Evolutionary conservation across 352 stramenopile genomes (phyloP), one percentile per base, ranked within the genome.

Genomic region (Globisporangium takayamanum): DNA sequence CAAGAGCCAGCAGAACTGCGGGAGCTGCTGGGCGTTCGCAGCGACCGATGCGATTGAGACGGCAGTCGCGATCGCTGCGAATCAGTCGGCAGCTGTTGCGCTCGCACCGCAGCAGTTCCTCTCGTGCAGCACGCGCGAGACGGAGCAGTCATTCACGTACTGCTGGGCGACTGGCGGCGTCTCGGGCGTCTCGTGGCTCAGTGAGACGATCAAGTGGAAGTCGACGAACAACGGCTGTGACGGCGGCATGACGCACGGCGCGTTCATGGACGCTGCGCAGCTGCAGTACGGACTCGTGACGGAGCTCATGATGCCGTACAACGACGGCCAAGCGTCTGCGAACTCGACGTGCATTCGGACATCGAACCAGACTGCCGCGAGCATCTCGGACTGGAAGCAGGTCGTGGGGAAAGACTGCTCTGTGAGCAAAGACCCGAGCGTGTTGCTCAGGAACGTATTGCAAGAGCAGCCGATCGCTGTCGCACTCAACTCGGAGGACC

Each of bases 1-100:
- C n/a, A 92, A 92, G 67, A 90, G 82, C 54, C 82, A 92, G 61
- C 68, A 87, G 42, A 88, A 86, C 52, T 92, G 82, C 55, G 82
- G 82, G n/a, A 88, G 76, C 59, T 92, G 82, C 62, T 92, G 82
- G 82, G 78, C 82, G 2, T 92, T 92, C 37, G 82, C 80, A 15
- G 82, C 82, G 1, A 73, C 80, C 1, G 82, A 92, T 63, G 74
- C 81, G 25, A 92, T 92, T 37, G 82, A 92, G 58, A 89, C 82
- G 18, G 82, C 82, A 0, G 82, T 92, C 0, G 72, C 74, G 25
- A 84, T 90, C 53, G 73, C 78, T 0, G 76, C 80, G 16, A 84
- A 88, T 41, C 69, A 84, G 53, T 68, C 64, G 0, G 67, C 76
- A 1, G 76, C 76, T 0, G 78, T 92, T 26, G 76, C 82, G 25